A percentile compares a stretch with the other conserved stretches of the same genome.
Evolutionary conservation across 1,284 basidiomycete species (phyloP).

Genomic region (Trametes versicolor): DNA sequence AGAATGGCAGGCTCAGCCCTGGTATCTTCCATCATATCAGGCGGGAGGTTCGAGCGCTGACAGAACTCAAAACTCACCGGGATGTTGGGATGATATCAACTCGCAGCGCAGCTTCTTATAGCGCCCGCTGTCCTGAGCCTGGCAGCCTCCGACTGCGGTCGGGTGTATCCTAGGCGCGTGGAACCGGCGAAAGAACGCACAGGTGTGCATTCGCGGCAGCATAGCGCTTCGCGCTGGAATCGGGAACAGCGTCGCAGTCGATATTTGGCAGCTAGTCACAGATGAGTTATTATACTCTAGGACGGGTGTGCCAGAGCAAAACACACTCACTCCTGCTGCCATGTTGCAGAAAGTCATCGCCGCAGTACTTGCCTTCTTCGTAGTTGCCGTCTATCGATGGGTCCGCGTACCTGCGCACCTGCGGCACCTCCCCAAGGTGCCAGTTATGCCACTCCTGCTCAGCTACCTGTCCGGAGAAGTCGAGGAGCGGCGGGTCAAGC

Average conservation of each 20-base stretch:
- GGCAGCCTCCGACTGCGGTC: neutral
- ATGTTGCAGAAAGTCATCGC: neutral
- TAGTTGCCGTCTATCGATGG: slow-evolving; percentile 17
- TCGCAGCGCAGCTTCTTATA: neutral
- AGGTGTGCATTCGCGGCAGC: too few relatives aligned
- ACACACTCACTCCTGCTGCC: neutral
- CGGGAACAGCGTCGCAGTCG: too few relatives aligned
- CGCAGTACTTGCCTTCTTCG: neutral
- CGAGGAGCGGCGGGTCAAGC: slow-evolving; percentile 35
- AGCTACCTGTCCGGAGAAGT: slow-evolving; percentile 37
- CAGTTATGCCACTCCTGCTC: slow-evolving; percentile 32
- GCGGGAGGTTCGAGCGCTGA: neutral
- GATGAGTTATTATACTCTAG: too few relatives aligned
- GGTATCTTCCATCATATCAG: neutral
- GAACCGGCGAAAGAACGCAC: neutral
- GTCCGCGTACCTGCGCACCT: slow-evolving; percentile 30
- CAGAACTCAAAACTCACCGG: neutral
- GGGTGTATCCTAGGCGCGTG: neutral
- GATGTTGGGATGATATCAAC: neutral
- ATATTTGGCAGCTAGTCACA: too few relatives aligned
- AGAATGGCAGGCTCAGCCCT: neutral
- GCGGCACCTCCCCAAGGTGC: slow-evolving; percentile 36
- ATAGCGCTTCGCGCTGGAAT: too few relatives aligned
- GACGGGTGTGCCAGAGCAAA: neutral
- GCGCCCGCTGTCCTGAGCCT: neutral